phyloP scores from a whole-genome alignment of 495 filamentous ascomycete species.

The Physcia stellaris region DNA sequence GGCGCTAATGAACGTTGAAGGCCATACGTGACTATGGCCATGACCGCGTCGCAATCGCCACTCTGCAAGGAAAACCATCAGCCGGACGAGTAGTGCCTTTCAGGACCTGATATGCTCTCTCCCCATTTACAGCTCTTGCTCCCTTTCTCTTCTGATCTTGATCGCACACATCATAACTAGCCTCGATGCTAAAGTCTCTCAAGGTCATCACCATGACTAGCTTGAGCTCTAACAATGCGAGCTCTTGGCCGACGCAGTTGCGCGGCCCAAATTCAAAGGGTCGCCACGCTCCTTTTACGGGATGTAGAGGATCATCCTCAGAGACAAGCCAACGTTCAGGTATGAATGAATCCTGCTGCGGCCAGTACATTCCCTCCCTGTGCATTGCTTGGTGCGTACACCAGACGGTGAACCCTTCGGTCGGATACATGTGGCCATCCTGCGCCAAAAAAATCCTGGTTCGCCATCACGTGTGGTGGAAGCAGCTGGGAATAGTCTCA shows the following conservation, averaged over 20 bases:
- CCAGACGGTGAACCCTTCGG: constrained; percentile 19
- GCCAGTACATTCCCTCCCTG: constrained; percentile 18
- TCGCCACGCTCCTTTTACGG: constrained; percentile 19
- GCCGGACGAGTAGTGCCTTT: constrained; percentile 6
- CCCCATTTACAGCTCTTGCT: constrained; percentile 5
- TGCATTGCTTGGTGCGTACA: constrained; percentile 14
- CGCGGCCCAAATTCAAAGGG: constrained; percentile 16
- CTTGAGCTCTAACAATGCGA: constrained; percentile 24
- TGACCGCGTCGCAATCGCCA: no score
- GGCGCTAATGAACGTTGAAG: no score
- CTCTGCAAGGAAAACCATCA: constrained; percentile 11
- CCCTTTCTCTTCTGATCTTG: background rate
- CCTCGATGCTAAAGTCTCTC: constrained; percentile 31
- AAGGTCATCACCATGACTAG: constrained; percentile 30
- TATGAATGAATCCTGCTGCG: constrained; percentile 20
- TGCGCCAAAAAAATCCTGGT: constrained; percentile 12
- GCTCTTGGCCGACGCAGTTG: constrained; percentile 13
- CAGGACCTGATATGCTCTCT: constrained; percentile 13
- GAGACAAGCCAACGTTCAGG: constrained; percentile 22
- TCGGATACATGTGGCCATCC: constrained; percentile 20
- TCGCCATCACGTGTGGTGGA: constrained; percentile 12
- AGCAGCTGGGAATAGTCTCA: constrained; percentile 4
- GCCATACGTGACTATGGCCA: no score
- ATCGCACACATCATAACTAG: constrained; percentile 26
- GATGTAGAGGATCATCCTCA: constrained; percentile 11